Evolutionary conservation across 2,329 filamentous ascomycete species (phyloP).

Genomic region (Fusarium caatingaense): DNA sequence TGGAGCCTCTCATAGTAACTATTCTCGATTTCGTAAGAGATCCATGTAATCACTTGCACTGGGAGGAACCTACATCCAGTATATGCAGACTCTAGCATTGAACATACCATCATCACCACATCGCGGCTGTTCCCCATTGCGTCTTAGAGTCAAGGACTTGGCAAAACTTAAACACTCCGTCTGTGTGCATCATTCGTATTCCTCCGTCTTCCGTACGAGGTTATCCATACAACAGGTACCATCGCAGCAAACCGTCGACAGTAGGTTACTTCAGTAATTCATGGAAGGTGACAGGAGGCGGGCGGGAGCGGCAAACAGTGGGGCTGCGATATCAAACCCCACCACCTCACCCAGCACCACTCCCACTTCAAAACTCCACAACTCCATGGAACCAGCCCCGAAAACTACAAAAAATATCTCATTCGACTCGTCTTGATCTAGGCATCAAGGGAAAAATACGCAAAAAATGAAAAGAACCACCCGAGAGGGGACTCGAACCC

Average conservation of each 20-base stretch:
- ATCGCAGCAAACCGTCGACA: neutral
- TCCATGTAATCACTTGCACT: neutral
- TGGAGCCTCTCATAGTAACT: neutral
- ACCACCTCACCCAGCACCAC: neutral
- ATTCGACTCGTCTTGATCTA: neutral
- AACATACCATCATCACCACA: neutral
- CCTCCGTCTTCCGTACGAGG: neutral
- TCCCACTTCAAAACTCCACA: neutral
- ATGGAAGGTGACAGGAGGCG: neutral
- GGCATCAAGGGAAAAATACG: accelerated
- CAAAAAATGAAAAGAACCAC: neutral
- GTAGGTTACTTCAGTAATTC: neutral
- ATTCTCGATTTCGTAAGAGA: neutral
- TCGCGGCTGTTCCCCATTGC: neutral
- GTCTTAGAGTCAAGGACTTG: neutral
- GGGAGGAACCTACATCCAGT: neutral
- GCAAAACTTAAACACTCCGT: accelerated
- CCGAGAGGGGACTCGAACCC: neutral
- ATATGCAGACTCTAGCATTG: neutral
- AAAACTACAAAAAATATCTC: neutral
- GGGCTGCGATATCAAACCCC: neutral
- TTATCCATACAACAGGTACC: neutral
- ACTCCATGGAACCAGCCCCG: neutral
- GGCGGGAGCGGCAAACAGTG: neutral
- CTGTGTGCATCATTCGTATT: neutral